Conservation (phyloP, 2,329 filamentous ascomycete species). For the Pyricularia sp. region DNA sequence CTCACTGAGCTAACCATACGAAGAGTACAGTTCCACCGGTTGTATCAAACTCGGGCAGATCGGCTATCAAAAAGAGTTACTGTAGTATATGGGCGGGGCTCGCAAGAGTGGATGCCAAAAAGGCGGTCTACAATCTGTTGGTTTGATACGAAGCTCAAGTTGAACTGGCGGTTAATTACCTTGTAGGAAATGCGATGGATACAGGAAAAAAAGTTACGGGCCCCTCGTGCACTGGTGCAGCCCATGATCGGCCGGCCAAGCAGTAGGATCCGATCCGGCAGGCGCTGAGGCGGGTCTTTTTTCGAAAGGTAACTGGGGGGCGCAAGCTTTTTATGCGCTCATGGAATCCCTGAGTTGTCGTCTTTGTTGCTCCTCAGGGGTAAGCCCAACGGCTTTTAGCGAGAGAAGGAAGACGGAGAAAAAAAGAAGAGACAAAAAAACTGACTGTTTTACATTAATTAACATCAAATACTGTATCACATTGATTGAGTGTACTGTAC, state of each 20-base stretch:
- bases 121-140: no score
- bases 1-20: background rate
- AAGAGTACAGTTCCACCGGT: no score
- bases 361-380: background rate
- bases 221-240: background rate
- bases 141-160: no score
- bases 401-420: background rate
- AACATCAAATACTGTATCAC: no score
- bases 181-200: background rate
- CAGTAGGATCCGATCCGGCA: conserved; percentile 1
- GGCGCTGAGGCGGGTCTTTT: background rate
- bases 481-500: no score
- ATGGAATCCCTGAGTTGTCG: background rate
- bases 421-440: no score
- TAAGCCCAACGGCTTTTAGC: background rate
- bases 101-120: no score
- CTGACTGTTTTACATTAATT: no score
- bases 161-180: no score
- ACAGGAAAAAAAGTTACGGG: background rate
- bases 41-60: no score
- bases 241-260: background rate
- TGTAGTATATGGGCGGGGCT: no score
- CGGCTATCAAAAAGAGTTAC: no score
- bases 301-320: background rate
- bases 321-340: background rate